A percentile compares a stretch with the other conserved stretches of the same genome.
Conservation (phyloP, 768 basidiomycete species). For the Lactarius sanguifluus region DNA sequence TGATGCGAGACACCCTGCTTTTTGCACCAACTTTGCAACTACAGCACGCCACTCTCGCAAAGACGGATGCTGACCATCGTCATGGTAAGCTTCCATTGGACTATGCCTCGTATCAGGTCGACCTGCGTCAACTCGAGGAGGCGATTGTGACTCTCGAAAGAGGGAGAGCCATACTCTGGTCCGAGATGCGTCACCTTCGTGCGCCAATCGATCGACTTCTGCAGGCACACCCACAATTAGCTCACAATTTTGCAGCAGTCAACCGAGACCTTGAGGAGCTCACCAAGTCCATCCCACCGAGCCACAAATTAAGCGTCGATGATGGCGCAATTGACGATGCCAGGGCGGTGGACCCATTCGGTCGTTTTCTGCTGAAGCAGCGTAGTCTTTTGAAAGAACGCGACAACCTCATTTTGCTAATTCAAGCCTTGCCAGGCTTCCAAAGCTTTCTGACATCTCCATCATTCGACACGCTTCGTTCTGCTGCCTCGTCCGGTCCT, state of each 20-base stretch:
- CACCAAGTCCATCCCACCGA: neutral
- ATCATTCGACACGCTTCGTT: neutral
- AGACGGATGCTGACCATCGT: too few species aligned
- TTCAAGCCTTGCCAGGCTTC: neutral
- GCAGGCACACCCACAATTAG: neutral
- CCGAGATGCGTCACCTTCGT: neutral
- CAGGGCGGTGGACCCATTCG: neutral
- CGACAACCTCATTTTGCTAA: neutral
- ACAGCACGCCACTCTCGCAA: too few species aligned
- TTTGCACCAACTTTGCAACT: too few species aligned
- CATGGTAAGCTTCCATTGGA: neutral
- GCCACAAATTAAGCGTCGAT: neutral
- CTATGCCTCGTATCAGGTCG: neutral
- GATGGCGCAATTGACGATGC: neutral
- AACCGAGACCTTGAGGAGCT: constrained; percentile 1
- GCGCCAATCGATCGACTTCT: neutral
- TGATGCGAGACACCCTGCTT: too few species aligned
- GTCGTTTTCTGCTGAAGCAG: neutral
- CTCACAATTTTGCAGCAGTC: neutral
- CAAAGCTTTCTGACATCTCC: neutral
- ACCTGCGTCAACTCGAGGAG: neutral
- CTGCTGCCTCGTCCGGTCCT: neutral
- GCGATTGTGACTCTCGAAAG: neutral
- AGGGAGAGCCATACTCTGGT: neutral
- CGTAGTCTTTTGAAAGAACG: neutral